phyloP scores from a whole-genome alignment of 116 monocot genomes.

The Thalassia testudinum region DNA sequence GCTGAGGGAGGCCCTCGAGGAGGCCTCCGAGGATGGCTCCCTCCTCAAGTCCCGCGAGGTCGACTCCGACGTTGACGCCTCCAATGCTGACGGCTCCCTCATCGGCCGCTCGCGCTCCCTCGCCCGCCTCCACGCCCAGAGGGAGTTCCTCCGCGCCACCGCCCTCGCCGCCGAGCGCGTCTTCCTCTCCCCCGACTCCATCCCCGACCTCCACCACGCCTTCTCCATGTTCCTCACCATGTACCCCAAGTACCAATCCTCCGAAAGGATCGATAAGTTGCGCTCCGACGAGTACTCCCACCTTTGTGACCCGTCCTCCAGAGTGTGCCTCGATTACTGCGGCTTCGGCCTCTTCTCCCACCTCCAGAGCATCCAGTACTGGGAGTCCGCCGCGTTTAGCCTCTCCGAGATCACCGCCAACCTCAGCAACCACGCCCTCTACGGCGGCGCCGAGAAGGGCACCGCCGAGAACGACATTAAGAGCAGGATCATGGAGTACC shows the following conservation, averaged over 20 bases:
- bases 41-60: constrained; percentile 60
- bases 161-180: constrained; percentile 45
- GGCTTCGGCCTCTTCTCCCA: constrained; percentile 91
- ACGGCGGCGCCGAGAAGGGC: constrained; percentile 66
- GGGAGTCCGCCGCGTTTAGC: constrained; percentile 56
- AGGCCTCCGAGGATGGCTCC: constrained; percentile 84
- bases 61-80: constrained; percentile 8
- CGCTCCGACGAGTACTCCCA: constrained; percentile 62
- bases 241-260: constrained; percentile 79
- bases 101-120: constrained; percentile 66
- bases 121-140: constrained; percentile 67
- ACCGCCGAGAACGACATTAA: constrained; percentile 79
- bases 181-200: constrained; percentile 30
- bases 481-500: constrained; percentile 66
- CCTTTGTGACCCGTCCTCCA: constrained; percentile 32
- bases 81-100: neutral
- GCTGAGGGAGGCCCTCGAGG: constrained; percentile 86
- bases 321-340: constrained; percentile 92
- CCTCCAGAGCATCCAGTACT: constrained; percentile 43
- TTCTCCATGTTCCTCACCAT: constrained; percentile 67
- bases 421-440: constrained; percentile 62
- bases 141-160: constrained; percentile 83
- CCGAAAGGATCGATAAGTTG: constrained; percentile 45
- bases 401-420: constrained; percentile 79
- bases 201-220: constrained; percentile 50